Evolutionary conservation across 164 flowering plant genomes (phyloP).

Genomic region (Cinnamomum micranthum): DNA sequence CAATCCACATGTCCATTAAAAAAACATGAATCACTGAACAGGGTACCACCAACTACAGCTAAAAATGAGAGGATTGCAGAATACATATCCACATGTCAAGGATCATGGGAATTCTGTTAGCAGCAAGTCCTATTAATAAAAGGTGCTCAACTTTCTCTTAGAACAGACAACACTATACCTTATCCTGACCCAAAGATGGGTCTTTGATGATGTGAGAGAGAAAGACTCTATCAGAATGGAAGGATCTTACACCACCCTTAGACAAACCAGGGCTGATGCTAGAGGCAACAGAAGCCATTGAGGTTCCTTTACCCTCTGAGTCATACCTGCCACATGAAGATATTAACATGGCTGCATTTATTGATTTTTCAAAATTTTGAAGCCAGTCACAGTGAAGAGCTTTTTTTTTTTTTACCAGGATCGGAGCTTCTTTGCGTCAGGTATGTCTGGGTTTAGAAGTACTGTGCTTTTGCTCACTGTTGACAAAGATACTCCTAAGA

Average conservation of each 20-base stretch:
- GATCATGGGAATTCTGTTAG: too few species aligned
- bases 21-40: background rate
- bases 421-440: conserved; percentile 74
- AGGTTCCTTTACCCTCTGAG: conserved; percentile 75
- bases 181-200: conserved; percentile 75
- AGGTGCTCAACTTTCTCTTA: background rate
- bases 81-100: background rate
- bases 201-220: conserved; percentile 57
- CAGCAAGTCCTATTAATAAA: background rate
- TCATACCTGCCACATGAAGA: conserved; percentile 57
- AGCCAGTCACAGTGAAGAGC: background rate
- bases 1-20: too few species aligned
- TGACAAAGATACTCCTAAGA: conserved; percentile 79
- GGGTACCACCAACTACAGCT: background rate
- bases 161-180: conserved; percentile 8
- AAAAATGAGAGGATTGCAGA: background rate
- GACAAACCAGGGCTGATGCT: conserved; percentile 43
- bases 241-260: conserved; percentile 48
- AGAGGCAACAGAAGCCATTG: conserved; percentile 73
- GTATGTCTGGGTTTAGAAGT: conserved; percentile 68
- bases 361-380: background rate
- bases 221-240: conserved; percentile 70
- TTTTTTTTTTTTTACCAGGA: conserved; percentile 42
- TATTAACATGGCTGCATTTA: background rate
- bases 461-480: conserved; percentile 58